Evolutionary conservation across 2,329 filamentous ascomycete genomes (phyloP).

Genomic region (Nannizziopsis barbatae): DNA sequence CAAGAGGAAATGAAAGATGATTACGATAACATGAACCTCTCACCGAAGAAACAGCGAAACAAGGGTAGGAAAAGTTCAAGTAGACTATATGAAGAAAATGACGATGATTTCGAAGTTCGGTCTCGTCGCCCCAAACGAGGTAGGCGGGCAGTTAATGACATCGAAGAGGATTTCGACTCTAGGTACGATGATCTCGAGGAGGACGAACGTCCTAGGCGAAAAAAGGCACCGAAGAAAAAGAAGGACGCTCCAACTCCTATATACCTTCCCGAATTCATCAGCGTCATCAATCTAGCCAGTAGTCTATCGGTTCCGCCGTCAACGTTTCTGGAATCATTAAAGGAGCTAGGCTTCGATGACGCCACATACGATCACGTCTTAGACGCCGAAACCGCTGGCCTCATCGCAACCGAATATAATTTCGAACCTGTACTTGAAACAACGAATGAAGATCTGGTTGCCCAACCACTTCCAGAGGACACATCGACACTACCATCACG

Average conservation of each 20-base stretch:
- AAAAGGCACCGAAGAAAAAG: conserved; percentile 21
- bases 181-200: conserved; percentile 8
- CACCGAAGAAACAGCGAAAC: conserved; percentile 1
- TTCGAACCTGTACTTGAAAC: conserved; percentile 69
- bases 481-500: conserved; percentile 56
- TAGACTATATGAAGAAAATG: not conserved
- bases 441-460: conserved; percentile 57
- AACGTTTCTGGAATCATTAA: conserved; percentile 62
- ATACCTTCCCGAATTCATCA: conserved; percentile 81
- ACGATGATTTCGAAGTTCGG: not conserved
- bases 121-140: conserved; percentile 4
- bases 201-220: conserved; percentile 2
- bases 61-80: not conserved
- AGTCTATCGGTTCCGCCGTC: conserved; percentile 60
- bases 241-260: conserved; percentile 48
- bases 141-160: conserved; percentile 6
- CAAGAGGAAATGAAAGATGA: too few relatives aligned
- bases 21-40: not conserved
- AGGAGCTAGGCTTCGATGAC: conserved; percentile 81
- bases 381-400: conserved; percentile 76
- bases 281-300: conserved; percentile 67
- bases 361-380: conserved; percentile 73
- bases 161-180: conserved; percentile 23
- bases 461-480: conserved; percentile 58
- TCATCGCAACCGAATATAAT: conserved; percentile 86